Percentiles rank a stretch among this genome's conserved stretches.
Conservation (phyloP, 163 green algal genomes). For the Chloroidium sp. region DNA sequence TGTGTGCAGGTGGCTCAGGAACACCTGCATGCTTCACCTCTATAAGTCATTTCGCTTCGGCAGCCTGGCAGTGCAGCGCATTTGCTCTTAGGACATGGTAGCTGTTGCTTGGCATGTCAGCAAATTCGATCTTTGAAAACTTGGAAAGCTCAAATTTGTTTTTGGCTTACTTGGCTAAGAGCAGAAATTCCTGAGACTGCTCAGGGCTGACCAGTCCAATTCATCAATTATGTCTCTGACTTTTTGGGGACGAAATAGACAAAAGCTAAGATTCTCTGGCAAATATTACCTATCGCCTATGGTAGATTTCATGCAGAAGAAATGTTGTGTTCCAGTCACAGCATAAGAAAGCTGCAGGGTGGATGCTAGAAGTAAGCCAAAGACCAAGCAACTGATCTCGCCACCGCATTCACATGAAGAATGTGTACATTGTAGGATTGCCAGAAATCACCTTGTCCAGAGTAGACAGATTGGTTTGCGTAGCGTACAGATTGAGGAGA, state of each 20-base stretch:
- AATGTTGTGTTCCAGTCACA: not conserved
- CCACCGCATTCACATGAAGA: not conserved
- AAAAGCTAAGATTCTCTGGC: too few relatives aligned
- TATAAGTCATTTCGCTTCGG: too few relatives aligned
- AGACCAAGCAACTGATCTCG: not conserved
- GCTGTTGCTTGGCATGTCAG: too few relatives aligned
- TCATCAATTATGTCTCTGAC: too few relatives aligned
- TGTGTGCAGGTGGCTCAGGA: conserved; percentile 24
- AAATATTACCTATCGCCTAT: too few relatives aligned
- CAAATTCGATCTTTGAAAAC: too few relatives aligned
- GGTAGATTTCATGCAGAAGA: not conserved
- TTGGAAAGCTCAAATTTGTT: too few relatives aligned
- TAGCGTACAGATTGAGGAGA: conserved; percentile 22
- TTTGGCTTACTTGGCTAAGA: too few relatives aligned
- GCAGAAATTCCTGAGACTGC: not conserved
- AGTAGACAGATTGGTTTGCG: conserved; percentile 7
- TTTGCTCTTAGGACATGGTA: too few relatives aligned
- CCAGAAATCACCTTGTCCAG: not conserved
- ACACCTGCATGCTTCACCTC: conserved; percentile 13
- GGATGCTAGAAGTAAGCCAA: not conserved
- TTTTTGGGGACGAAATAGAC: too few relatives aligned
- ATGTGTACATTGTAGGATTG: not conserved
- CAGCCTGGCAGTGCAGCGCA: too few relatives aligned
- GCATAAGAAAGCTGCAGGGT: not conserved
- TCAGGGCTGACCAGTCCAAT: not conserved